A percentile compares a stretch with the other conserved stretches of the same genome.
These are phyloP conservation scores for Rubia tinctorum DNA, from an alignment of 305 asterid genomes.

Conservation along the genomic window DNA sequence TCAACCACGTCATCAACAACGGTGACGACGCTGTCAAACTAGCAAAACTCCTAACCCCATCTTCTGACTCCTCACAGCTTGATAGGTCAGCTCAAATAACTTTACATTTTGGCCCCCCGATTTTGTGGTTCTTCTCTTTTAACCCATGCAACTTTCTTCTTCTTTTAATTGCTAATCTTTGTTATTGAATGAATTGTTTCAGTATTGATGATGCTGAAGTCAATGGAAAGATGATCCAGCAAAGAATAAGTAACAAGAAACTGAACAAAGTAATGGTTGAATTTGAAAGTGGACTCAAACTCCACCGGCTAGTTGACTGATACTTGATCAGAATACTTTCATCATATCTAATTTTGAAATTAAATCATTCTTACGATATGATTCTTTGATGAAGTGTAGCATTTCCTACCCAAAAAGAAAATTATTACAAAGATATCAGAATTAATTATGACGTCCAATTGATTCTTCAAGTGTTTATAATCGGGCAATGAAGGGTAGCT, in stretches of 20 bases:
- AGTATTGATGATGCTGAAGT: slow-evolving; percentile 31
- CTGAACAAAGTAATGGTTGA: slow-evolving; percentile 71
- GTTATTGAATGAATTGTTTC: background rate
- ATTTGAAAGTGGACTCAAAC: slow-evolving; percentile 39
- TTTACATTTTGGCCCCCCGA: background rate
- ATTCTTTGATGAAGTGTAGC: no score
- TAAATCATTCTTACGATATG: no score
- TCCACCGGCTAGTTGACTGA: slow-evolving; percentile 9
- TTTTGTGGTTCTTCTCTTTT: background rate
- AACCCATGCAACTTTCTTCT: background rate
- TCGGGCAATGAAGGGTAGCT: no score
- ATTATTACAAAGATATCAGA: background rate
- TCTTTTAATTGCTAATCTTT: background rate
- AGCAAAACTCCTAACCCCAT: slow-evolving; percentile 31
- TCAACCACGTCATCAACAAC: slow-evolving; percentile 54
- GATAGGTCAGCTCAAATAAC: slow-evolving; percentile 9
- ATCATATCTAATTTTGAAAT: no score
- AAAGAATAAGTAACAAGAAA: slow-evolving; percentile 76
- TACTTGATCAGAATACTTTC: no score
- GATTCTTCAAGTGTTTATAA: background rate
- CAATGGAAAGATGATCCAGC: slow-evolving; percentile 35
- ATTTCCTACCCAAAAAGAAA: no score
- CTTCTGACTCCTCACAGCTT: slow-evolving; percentile 35
- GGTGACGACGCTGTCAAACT: slow-evolving; percentile 54
- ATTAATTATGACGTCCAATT: background rate